Evolutionary conservation across 305 asterid genomes (phyloP).

Genomic region (Fraxinus nigra): DNA sequence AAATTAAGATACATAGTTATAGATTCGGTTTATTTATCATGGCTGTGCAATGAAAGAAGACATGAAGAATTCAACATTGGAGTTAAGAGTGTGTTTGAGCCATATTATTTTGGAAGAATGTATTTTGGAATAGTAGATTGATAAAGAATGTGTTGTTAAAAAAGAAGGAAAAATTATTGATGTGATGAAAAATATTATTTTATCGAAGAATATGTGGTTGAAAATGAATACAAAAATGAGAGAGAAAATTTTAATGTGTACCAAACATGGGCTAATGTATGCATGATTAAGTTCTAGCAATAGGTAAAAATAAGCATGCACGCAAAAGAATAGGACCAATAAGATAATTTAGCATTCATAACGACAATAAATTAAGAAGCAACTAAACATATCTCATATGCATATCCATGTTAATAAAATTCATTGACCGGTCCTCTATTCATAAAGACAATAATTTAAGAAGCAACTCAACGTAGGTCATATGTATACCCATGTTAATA

Average conservation of each 20-base stretch:
- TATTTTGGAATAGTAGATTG: no score
- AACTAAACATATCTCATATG: not conserved
- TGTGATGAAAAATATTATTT: no score
- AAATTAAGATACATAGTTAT: not conserved
- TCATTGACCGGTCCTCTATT: not conserved
- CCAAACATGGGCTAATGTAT: not conserved
- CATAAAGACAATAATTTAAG: not conserved
- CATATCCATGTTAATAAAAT: not conserved
- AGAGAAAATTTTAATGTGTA: no score
- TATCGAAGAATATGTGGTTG: no score
- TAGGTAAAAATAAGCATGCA: not conserved
- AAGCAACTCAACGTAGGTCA: not conserved
- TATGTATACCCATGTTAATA: slow-evolving; percentile 10
- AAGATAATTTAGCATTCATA: not conserved
- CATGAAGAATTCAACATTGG: not conserved
- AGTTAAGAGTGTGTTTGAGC: not conserved
- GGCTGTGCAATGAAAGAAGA: not conserved
- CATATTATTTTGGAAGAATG: no score
- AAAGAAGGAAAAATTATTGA: no score
- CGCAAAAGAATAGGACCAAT: not conserved
- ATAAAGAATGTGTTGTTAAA: no score
- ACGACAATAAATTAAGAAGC: not conserved
- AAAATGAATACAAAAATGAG: no score
- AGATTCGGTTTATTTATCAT: not conserved
- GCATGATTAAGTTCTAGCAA: not conserved